phyloP scores from a whole-genome alignment of 768 basidiomycete species.

The Kwoniella mangroviensis region DNA sequence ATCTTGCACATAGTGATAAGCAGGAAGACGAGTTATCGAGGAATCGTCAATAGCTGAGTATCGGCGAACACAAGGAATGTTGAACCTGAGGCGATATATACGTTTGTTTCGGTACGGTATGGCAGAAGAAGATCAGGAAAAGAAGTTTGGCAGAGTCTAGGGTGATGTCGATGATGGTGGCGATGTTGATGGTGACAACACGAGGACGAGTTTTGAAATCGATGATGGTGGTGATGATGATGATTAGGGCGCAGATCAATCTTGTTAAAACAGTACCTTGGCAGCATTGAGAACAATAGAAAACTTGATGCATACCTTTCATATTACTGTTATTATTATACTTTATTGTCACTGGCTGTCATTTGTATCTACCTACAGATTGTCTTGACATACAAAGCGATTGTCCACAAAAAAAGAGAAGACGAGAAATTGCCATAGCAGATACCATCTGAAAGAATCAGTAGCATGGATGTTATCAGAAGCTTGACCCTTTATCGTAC shows the following conservation, averaged over 20 bases:
- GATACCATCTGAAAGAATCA: background rate
- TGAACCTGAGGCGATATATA: too few species aligned
- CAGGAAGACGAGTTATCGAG: background rate
- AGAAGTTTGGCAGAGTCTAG: too few species aligned
- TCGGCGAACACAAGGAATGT: too few species aligned
- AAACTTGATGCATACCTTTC: background rate
- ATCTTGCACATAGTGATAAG: background rate
- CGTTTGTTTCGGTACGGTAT: too few species aligned
- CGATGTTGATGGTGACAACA: background rate
- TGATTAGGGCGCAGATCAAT: background rate
- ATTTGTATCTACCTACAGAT: background rate
- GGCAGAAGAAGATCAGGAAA: too few species aligned
- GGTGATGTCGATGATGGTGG: background rate
- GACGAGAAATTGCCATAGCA: background rate
- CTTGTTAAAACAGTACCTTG: too few species aligned
- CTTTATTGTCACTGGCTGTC: background rate
- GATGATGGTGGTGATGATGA: too few species aligned
- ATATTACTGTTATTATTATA: constrained; percentile 3
- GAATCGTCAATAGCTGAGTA: background rate
- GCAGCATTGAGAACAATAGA: too few species aligned
- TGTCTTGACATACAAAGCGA: background rate
- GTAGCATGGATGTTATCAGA: too few species aligned
- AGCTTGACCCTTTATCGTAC: too few species aligned
- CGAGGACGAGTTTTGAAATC: too few species aligned
- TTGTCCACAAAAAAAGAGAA: background rate